Evolutionary conservation across 345 rosid species (phyloP).

Genomic region (Gossypium ekmanianum): DNA sequence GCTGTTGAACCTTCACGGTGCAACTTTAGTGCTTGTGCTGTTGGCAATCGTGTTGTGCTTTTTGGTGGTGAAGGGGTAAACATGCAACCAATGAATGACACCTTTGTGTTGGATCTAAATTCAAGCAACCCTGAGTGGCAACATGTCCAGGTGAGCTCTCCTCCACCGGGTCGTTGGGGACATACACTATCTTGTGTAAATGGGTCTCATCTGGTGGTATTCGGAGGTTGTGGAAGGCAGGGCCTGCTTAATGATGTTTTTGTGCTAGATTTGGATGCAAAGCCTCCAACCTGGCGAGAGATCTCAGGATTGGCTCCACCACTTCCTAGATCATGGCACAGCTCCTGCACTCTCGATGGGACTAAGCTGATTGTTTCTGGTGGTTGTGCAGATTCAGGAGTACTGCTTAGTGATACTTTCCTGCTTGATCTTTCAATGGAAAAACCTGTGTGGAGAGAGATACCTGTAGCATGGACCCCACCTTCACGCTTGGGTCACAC

Average conservation of each 20-base stretch:
- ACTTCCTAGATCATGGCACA: constrained; percentile 88
- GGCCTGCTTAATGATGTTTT: constrained; percentile 82
- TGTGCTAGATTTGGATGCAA: constrained; percentile 75
- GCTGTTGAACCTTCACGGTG: not conserved
- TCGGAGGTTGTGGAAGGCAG: constrained; percentile 89
- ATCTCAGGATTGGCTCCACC: constrained; percentile 86
- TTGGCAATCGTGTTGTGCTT: constrained; percentile 58
- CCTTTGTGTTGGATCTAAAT: constrained; percentile 76
- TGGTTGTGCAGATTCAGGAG: constrained; percentile 89
- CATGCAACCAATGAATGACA: constrained; percentile 27
- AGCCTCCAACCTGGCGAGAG: constrained; percentile 86
- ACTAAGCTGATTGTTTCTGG: constrained; percentile 81
- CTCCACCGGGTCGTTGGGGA: constrained; percentile 91
- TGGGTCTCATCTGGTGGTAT: constrained; percentile 76
- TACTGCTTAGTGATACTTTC: constrained; percentile 81
- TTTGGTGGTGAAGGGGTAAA: constrained; percentile 5
- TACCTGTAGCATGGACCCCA: constrained; percentile 81
- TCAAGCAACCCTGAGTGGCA: constrained; percentile 78
- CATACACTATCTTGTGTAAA: constrained; percentile 79
- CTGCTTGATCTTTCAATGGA: constrained; percentile 83
- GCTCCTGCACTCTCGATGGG: constrained; percentile 93
- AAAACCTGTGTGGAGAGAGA: constrained; percentile 87
- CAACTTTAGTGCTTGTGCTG: constrained; percentile 47
- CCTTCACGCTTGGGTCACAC: constrained; percentile 87
- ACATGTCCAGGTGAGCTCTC: constrained; percentile 79